Base-by-base conservation (phyloP, 2,329 filamentous ascomycete genomes). In the Aspergillus carbonarius region DNA sequence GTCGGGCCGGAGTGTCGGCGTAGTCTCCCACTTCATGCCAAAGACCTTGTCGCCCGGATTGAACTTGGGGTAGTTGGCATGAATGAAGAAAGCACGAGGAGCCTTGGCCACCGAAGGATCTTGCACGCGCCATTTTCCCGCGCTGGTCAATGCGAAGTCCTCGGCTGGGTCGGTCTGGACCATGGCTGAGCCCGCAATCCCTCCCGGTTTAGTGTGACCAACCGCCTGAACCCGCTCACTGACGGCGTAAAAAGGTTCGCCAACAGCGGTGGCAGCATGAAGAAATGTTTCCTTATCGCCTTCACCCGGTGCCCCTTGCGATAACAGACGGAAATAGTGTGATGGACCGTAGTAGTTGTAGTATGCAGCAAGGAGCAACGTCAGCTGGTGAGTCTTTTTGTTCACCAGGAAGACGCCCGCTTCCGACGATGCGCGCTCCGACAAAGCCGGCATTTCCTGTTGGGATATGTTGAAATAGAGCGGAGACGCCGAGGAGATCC, bases 401-500 rank as follows among this genome's bases (percentile, higher is more conserved):
- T 72, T 75, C 1, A 76, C 69, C 27, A 76, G 58, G 52, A 76
- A 71, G 3, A 66, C 66, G 2, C 74, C 74, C 0, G 74, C 70
- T 60, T 76, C 74, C 4, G 74, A 72, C 3, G 73, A 74, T 46
- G 74, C 72, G 18, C 73, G 70, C 8, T 64, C 66, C 20, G 70
- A 68, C 64, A 76, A 68, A 3, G 70, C 63, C 0, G 74, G 73
- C 4, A 68, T 66, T 13, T 68, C 62, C 40, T 72, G 69, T 15
- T 72, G 72, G 5, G 76, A 76, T 32, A 80, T 76, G 35, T 72
- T 67, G 58, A 72, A 78, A 61, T 76, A 79, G n/a, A 74, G 66
- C 7, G 77, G 77, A 15, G 77, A 78, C 40, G 72, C 76, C 4
- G 77, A 76, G 9, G 77, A 74, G 23, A 72, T 73, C 75, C 78